These are phyloP conservation scores for Nasturtium officinale DNA, from an alignment of 345 rosid species.

Conservation along the genomic window DNA sequence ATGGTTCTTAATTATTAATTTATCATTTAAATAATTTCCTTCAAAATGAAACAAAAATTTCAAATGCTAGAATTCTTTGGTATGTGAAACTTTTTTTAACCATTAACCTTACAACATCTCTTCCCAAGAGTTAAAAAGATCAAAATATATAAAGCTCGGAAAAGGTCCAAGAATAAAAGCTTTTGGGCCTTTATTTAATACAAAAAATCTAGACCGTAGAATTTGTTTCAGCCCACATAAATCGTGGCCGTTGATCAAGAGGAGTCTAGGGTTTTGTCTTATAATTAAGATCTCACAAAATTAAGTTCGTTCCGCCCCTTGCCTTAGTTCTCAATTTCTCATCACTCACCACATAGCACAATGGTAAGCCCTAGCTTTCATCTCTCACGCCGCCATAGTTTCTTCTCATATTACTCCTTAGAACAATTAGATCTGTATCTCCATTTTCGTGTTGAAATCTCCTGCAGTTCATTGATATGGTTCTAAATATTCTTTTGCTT, in stretches of 20 bases:
- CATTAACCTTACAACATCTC: too few species aligned
- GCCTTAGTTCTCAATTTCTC: neutral
- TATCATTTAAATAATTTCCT: too few species aligned
- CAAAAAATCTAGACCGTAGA: neutral
- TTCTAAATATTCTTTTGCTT: neutral
- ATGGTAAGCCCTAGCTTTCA: slow-evolving; percentile 33
- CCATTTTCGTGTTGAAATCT: slow-evolving; percentile 6
- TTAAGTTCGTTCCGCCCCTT: slow-evolving; percentile 24
- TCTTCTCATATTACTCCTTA: neutral
- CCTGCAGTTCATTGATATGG: neutral
- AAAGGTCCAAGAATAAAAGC: too few species aligned
- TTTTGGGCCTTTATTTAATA: neutral
- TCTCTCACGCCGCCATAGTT: too few species aligned
- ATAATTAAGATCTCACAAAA: neutral
- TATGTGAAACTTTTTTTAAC: too few species aligned
- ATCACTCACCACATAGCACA: slow-evolving; percentile 37
- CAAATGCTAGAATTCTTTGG: too few species aligned
- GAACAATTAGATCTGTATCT: neutral
- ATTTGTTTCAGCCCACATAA: neutral
- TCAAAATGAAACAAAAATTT: too few species aligned
- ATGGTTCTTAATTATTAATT: too few species aligned
- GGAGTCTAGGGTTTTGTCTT: slow-evolving; percentile 48
- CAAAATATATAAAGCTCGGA: too few species aligned
- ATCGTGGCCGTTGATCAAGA: slow-evolving; percentile 39
- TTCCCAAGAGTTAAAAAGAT: too few species aligned